Conservation (phyloP, 768 basidiomycete genomes). For the Suillus tomentosus region DNA sequence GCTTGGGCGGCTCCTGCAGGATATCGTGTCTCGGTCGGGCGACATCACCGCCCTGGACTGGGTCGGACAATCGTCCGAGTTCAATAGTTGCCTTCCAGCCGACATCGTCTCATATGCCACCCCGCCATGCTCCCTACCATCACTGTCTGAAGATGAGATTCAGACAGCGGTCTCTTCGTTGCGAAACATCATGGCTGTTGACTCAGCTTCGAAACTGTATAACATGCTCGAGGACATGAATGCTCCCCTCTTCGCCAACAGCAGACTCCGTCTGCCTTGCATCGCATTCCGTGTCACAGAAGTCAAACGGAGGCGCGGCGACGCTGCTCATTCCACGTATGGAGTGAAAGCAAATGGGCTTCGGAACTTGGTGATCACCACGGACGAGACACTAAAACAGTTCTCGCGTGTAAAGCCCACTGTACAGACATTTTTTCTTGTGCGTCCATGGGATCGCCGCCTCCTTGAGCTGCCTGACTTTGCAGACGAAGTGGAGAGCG, state of each 20-base stretch:
- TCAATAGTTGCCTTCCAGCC: neutral
- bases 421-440: neutral
- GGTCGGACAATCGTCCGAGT: neutral
- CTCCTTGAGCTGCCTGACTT: too few relatives aligned
- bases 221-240: neutral
- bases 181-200: neutral
- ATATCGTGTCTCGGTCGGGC: neutral
- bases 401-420: too few relatives aligned
- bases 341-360: too few relatives aligned
- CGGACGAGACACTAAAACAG: too few relatives aligned
- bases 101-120: neutral
- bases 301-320: too few relatives aligned
- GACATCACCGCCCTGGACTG: neutral
- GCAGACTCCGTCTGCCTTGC: neutral
- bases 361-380: too few relatives aligned
- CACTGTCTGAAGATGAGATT: neutral
- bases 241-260: neutral
- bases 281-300: neutral
- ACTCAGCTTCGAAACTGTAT: neutral
- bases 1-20: neutral
- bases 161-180: neutral
- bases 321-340: too few relatives aligned
- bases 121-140: too few relatives aligned
- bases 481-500: too few relatives aligned
- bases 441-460: too few relatives aligned